Evolutionary conservation across 2,329 filamentous ascomycete species (phyloP), one percentile per base, ranked within the genome.

Genomic region (Diplodia scrobiculata): DNA sequence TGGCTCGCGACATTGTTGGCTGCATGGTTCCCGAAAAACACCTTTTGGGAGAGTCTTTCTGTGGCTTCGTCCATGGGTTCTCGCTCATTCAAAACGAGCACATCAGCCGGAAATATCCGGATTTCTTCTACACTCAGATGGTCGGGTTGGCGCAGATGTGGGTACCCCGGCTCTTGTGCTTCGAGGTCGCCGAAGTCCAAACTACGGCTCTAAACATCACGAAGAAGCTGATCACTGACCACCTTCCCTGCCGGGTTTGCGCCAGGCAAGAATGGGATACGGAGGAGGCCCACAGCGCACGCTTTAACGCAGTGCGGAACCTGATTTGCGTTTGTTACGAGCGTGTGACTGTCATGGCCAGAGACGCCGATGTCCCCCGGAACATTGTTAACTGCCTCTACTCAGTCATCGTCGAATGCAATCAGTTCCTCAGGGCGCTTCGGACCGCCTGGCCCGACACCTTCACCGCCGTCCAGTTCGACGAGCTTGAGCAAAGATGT

Each of bases 121-220:
- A 73, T n/a, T 68, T 68, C 6, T 73, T 76, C 63, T 72, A 72
- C 53, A 60, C 70, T 27, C 64, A 64, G 38, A 60, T 71, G 9
- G 71, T 78, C 25, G 7, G 38, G 2, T 68, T 60, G 19, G 69
- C 70, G 13, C 68, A 67, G 17, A 36, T 53, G 5, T 76, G 71
- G 60, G 70, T 70, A 1, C 59, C 69, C 11, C 64, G 71, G 1
- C 63, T 78, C 38, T 72, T 78, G 4, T 66, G 75, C 10, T 72
- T 74, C 41, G 69, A 73, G 3, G 70, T 75, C 13, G 73, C 75
- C 2, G 66, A 32, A 11, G 69, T 77, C n/a, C 73, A 74, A 14
- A 69, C 69, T 13, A 68, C 65, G n/a, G 67, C 72, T 10, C 62
- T 68, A 0, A 68, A 63, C 1, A 68, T 74, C 29, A 59, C 77